These are phyloP conservation scores for Phoma sp. DNA, from an alignment of 2,329 filamentous ascomycete genomes.

Conservation along the genomic window DNA sequence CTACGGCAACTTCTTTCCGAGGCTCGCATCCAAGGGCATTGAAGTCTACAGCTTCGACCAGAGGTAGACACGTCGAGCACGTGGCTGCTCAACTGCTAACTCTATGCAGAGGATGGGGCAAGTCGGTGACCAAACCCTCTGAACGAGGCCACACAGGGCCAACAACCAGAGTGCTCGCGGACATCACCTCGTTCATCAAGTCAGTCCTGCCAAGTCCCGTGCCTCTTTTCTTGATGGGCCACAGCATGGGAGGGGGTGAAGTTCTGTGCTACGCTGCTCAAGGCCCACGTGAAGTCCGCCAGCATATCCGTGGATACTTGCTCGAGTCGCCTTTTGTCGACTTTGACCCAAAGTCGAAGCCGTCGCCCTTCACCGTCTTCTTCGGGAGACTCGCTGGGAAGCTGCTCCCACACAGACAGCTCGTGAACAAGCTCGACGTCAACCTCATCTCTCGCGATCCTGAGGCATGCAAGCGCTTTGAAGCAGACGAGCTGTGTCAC, in stretches of 20 bases:
- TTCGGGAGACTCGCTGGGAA: slow-evolving; percentile 71
- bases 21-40: slow-evolving; percentile 73
- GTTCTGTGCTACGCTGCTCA: slow-evolving; percentile 65
- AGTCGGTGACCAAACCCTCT: slow-evolving; percentile 65
- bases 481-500: slow-evolving; percentile 75
- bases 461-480: slow-evolving; percentile 65
- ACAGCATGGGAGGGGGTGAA: slow-evolving; percentile 89
- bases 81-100: slow-evolving; percentile 11
- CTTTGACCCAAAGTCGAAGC: slow-evolving; percentile 70
- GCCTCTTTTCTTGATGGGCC: slow-evolving; percentile 84
- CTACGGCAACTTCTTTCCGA: slow-evolving; percentile 76
- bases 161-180: slow-evolving; percentile 73
- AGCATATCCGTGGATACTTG: slow-evolving; percentile 73
- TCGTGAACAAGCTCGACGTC: slow-evolving; percentile 69
- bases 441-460: slow-evolving; percentile 72
- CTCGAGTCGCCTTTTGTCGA: slow-evolving; percentile 80
- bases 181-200: slow-evolving; percentile 78
- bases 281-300: slow-evolving; percentile 59
- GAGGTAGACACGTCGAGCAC: slow-evolving; percentile 50
- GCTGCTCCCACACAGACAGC: slow-evolving; percentile 70
- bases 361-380: slow-evolving; percentile 67
- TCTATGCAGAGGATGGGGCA: slow-evolving; percentile 76
- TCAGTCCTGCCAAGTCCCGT: slow-evolving; percentile 59
- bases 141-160: slow-evolving; percentile 77
- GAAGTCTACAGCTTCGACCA: slow-evolving; percentile 82